Conservation (phyloP, 1,139 yeast species). For the Scheffersomyces stambukii region DNA sequence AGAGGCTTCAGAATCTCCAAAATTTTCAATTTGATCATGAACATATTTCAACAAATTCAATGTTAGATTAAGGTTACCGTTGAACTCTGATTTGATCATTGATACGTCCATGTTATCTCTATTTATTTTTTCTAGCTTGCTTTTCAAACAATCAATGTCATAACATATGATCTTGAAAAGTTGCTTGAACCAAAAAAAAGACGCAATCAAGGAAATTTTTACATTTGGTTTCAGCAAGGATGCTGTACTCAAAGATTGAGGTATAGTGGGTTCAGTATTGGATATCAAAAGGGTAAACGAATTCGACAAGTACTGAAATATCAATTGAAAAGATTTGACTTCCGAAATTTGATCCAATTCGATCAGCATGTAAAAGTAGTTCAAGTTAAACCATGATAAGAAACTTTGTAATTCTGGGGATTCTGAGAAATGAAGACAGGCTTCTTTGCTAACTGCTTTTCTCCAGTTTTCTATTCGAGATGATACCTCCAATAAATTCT, state of each 20-base stretch:
- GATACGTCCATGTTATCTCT: constrained; percentile 1
- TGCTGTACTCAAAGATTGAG: constrained; percentile 1
- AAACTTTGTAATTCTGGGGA: constrained; percentile 28
- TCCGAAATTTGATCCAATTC: constrained; percentile 40
- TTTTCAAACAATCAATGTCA: constrained; percentile 21
- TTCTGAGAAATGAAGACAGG: constrained; percentile 22
- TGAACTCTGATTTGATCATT: constrained; percentile 22
- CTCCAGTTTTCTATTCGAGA: constrained; percentile 36
- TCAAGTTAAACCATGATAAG: constrained; percentile 30
- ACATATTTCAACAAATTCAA: constrained; percentile 20
- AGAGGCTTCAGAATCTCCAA: too few species aligned
- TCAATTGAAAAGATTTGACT: constrained; percentile 36
- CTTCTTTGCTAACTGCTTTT: constrained; percentile 21
- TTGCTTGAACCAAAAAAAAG: constrained; percentile 32
- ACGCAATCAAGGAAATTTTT: constrained; percentile 8
- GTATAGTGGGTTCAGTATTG: constrained; percentile 7
- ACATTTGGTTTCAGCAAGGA: constrained; percentile 5
- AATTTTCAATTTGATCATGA: too few species aligned
- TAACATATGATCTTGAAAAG: constrained; percentile 33
- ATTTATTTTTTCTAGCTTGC: constrained; percentile 2
- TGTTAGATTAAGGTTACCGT: constrained; percentile 28
- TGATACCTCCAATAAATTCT: constrained; percentile 14
- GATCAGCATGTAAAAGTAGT: constrained; percentile 36
- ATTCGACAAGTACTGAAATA: constrained; percentile 39
- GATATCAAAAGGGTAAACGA: constrained; percentile 30